Evolutionary conservation across 805 yeast genomes (phyloP).

Genomic region (Myxozyma monticola): DNA sequence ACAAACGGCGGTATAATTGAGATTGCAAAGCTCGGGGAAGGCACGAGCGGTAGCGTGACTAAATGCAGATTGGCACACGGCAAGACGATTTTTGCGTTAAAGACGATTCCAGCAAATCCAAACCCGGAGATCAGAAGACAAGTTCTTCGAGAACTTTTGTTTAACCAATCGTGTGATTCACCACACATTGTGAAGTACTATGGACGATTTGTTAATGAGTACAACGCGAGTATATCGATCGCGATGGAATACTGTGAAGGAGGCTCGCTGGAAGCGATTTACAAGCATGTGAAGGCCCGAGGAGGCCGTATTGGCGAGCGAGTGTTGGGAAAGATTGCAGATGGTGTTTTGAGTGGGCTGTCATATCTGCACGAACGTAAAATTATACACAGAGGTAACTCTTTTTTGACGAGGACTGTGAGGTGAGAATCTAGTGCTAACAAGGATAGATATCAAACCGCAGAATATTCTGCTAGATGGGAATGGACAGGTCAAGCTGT

Average conservation of each 20-base stretch:
- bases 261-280: conserved; percentile 84
- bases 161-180: conserved; percentile 77
- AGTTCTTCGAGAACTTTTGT: conserved; percentile 85
- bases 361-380: conserved; percentile 83
- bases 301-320: conserved; percentile 91
- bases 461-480: conserved; percentile 80
- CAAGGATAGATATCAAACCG: conserved; percentile 69
- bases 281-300: conserved; percentile 66
- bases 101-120: conserved; percentile 69
- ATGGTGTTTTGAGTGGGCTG: conserved; percentile 78
- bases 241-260: conserved; percentile 99
- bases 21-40: conserved; percentile 80
- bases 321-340: conserved; percentile 87
- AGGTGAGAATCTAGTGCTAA: background rate
- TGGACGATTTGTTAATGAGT: conserved; percentile 83
- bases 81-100: conserved; percentile 75
- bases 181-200: conserved; percentile 87
- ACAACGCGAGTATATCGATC: conserved; percentile 78
- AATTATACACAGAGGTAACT: conserved; percentile 76
- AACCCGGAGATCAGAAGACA: conserved; percentile 88
- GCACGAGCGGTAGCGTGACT: conserved; percentile 87
- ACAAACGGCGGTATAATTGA: conserved; percentile 61
- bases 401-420: background rate
- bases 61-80: conserved; percentile 68
- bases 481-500: conserved; percentile 80